Conservation (phyloP, 2,329 filamentous ascomycete species). For the Fusarium musae region DNA sequence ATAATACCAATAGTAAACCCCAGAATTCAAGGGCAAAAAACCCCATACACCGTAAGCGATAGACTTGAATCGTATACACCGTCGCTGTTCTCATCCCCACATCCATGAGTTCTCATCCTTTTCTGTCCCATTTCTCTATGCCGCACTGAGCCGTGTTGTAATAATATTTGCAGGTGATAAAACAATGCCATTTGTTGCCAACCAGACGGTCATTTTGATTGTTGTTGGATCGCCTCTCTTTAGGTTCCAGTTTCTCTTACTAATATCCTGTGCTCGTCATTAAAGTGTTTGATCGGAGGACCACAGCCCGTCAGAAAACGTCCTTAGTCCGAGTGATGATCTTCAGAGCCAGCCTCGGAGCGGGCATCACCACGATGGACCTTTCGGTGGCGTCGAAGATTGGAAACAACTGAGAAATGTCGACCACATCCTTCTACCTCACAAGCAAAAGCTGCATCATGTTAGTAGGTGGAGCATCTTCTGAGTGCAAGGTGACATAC, state of each 20-base stretch:
- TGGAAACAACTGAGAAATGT: slow-evolving; percentile 97
- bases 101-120: slow-evolving; percentile 37
- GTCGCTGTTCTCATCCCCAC: slow-evolving; percentile 30
- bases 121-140: slow-evolving; percentile 46
- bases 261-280: slow-evolving; percentile 4
- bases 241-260: slow-evolving; percentile 1
- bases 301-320: not conserved
- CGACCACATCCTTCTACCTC: slow-evolving; percentile 95
- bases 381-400: slow-evolving; percentile 92
- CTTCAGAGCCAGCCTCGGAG: slow-evolving; percentile 72
- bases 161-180: slow-evolving; percentile 40
- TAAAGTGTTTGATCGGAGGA: slow-evolving; percentile 12
- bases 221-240: slow-evolving; percentile 10
- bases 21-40: slow-evolving; percentile 29
- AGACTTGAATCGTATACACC: slow-evolving; percentile 47
- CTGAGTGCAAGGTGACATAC: slow-evolving; percentile 66
- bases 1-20: slow-evolving; percentile 32
- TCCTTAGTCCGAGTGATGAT: slow-evolving; percentile 68
- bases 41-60: slow-evolving; percentile 43
- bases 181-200: slow-evolving; percentile 34
- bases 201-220: slow-evolving; percentile 16
- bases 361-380: slow-evolving; percentile 81
- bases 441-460: slow-evolving; percentile 81
- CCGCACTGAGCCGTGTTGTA: slow-evolving; percentile 42
- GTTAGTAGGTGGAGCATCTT: slow-evolving; percentile 8